Base-by-base conservation (phyloP, 495 filamentous ascomycete genomes). In the Annulohypoxylon nitens region DNA sequence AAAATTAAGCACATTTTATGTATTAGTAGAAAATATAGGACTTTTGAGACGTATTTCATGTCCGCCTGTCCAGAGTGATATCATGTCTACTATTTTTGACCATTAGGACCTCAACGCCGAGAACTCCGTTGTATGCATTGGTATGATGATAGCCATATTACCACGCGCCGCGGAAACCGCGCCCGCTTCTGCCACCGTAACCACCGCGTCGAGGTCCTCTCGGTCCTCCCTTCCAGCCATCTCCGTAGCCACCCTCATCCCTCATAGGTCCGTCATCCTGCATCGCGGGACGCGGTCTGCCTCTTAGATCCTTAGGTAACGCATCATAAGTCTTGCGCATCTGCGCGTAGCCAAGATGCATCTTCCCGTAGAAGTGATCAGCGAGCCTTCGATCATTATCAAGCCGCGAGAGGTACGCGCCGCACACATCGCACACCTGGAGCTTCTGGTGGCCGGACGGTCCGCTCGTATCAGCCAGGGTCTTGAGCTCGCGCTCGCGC, bases 321-420 rank as follows among this genome's bases (percentile, higher is more conserved):
- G 86, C 83, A 71, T 97, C 96, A 74, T 86, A 92, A 11, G 92
- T 94, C 85, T 93, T 96, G 70, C 96, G 88, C 96, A 99, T 99
- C 83, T 97, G 93, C 37, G 96, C 95, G 79, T 98, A 99, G 0
- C 96, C 96, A 77, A 99, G 85, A 77, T 99, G 96, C 97, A 99
- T 98, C 85, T 99, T 99, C 34, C 96, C 96, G 79, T 97, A 98
- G 81, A 99, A 99, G 77, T 99, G 96, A 80, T 99, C 96, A 30
- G 96, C 96, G 80, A 99, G 77, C 33, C 96, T 85, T 18, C 96
- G 88, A 78, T 99, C 96, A 76, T 99, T 99, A 78, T 99, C 96
- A 25, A 99, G 88, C 18, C 96, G 82, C 62, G 88, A 91, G 61
- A 99, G 86, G 78, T 99, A 99, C 3, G 96, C 96, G 39, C 84